phyloP scores from a whole-genome alignment of 306 rosid genomes.

The Acacia acuminata region DNA sequence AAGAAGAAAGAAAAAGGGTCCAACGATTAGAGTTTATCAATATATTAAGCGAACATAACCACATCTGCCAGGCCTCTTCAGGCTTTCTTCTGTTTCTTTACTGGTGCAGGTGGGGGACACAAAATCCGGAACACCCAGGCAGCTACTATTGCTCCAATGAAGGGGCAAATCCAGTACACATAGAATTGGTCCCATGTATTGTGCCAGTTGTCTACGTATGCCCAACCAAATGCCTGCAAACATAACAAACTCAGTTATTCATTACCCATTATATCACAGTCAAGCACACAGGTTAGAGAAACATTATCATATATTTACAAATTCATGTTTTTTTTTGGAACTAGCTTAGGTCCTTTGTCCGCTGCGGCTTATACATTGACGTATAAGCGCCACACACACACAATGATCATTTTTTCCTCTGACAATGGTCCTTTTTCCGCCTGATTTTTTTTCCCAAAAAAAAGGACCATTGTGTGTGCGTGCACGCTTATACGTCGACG shows the following conservation, averaged over 20 bases:
- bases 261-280: background rate
- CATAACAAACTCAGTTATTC: conserved; percentile 16
- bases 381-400: too few relatives aligned
- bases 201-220: conserved; percentile 66
- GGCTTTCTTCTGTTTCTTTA: conserved; percentile 58
- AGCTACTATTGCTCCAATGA: conserved; percentile 73
- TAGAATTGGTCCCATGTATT: conserved; percentile 88
- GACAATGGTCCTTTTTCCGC: too few relatives aligned
- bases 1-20: background rate
- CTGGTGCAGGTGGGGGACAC: conserved; percentile 44
- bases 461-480: too few relatives aligned
- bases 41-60: background rate
- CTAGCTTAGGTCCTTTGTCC: too few relatives aligned
- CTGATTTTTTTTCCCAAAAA: too few relatives aligned
- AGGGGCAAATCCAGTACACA: conserved; percentile 85
- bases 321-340: too few relatives aligned
- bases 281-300: too few relatives aligned
- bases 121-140: conserved; percentile 70
- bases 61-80: conserved; percentile 34
- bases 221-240: conserved; percentile 92
- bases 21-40: background rate
- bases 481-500: too few relatives aligned
- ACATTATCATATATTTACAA: too few relatives aligned
- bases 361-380: too few relatives aligned
- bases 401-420: too few relatives aligned